Evolutionary conservation across 306 rosid species (phyloP), one percentile per base, ranked within the genome.

Genomic region (Arachis stenosperma): DNA sequence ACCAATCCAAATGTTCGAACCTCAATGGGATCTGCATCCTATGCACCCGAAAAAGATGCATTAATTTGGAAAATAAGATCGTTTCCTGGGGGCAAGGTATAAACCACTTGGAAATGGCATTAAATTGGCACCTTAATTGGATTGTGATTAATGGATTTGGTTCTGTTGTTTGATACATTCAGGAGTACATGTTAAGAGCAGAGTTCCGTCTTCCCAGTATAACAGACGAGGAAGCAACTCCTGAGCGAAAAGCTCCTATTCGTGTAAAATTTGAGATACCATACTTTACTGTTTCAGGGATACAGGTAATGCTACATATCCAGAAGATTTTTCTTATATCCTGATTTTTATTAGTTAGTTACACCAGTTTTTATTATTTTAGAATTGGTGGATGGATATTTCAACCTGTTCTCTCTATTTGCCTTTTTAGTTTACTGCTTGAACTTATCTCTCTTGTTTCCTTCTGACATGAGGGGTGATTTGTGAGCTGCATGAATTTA

Each of bases 81-180:
- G 67, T 94, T 91, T 67, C 99, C 99, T 7, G 99, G 99, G 75
- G 98, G 99, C 86, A 94, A 94, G 98, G 99, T 94, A 82, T n/a
- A 67, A 65, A 51, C 75, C 2, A 69, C 68, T 58, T 75, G 61
- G 72, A 75, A 62, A 63, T 79, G 69, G 65, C 59, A 33, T 71
- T 65, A 69, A 37, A 62, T 57, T 74, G 54, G 58, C 50, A 30
- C 77, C 54, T 42, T 46, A 9, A 50, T 37, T 47, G 53, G 62
- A 71, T 47, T 53, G 50, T 51, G 54, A 62, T 40, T 29, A 6
- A 70, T 7, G 10, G 67, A 29, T 70, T 57, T 65, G 47, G 63
- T 76, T 79, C 52, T 67, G 22, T 42, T 54, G 65, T 75, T 81
- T 73, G 63, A 75, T 72, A 59, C 67, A 44, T 58, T 37, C 78